Evolutionary conservation across 2,329 filamentous ascomycete genomes (phyloP).

Genomic region (Colletotrichum lupini): DNA sequence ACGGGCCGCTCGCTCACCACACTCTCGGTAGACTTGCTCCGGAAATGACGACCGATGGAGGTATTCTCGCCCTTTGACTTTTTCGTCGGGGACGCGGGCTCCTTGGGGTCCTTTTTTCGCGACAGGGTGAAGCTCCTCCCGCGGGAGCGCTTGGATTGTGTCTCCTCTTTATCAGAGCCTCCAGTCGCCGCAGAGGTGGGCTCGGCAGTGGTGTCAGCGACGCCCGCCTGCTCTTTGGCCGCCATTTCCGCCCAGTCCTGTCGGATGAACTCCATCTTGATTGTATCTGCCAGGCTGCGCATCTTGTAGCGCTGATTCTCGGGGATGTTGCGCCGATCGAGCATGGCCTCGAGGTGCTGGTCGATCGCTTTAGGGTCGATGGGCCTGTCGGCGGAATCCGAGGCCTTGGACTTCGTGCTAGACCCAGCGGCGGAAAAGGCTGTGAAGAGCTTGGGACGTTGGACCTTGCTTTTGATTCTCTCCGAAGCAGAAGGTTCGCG

Average conservation of each 20-base stretch:
- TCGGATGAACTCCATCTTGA: constrained; percentile 95
- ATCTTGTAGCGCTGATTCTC: constrained; percentile 96
- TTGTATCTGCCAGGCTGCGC: constrained; percentile 85
- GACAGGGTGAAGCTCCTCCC: constrained; percentile 85
- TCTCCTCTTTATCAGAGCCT: constrained; percentile 51
- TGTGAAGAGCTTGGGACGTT: constrained; percentile 52
- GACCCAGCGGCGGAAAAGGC: constrained; percentile 52
- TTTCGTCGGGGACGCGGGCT: constrained; percentile 72
- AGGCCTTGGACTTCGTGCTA: constrained; percentile 48
- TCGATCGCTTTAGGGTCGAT: constrained; percentile 67
- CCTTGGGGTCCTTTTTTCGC: constrained; percentile 69
- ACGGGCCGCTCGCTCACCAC: constrained; percentile 69
- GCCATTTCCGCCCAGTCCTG: constrained; percentile 83
- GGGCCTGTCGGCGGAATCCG: constrained; percentile 60
- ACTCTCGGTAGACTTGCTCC: constrained; percentile 79
- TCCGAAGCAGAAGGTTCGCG: constrained; percentile 39
- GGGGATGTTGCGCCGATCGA: constrained; percentile 92
- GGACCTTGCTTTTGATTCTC: constrained; percentile 49
- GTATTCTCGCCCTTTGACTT: constrained; percentile 76
- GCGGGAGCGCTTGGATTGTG: constrained; percentile 68
- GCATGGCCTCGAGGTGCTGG: constrained; percentile 68
- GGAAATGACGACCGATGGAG: constrained; percentile 68
- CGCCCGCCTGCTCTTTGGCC: constrained; percentile 56
- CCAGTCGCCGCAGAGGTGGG: constrained; percentile 45
- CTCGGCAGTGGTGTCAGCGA: constrained; percentile 55